A percentile compares a stretch with the other conserved stretches of the same genome.
Conservation (phyloP, 2,329 filamentous ascomycete species). For the Penicillium sclerotiorum region DNA sequence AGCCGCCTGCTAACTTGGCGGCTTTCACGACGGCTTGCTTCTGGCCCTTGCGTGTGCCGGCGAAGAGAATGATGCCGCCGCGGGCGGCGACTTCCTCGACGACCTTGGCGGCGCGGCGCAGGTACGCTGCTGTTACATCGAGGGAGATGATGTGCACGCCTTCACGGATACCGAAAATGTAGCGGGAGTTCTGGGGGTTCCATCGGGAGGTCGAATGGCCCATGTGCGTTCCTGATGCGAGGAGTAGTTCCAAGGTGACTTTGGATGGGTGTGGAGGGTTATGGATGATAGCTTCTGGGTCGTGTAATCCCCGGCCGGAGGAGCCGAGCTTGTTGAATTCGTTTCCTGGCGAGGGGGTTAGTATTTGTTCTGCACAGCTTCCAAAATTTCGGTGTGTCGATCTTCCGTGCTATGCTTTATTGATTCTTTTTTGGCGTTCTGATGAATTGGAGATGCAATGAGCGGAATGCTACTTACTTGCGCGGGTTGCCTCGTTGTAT, state of each 20-base stretch:
- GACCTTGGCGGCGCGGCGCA: slow-evolving; percentile 90
- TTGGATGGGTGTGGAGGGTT: slow-evolving; percentile 77
- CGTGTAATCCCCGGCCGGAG: slow-evolving; percentile 28
- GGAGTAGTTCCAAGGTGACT: slow-evolving; percentile 85
- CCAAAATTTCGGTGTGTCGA: neutral
- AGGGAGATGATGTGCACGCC: slow-evolving; percentile 92
- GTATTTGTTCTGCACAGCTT: too few relatives aligned
- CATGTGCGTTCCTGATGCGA: slow-evolving; percentile 84
- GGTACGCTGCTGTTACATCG: slow-evolving; percentile 82
- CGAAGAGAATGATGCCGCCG: slow-evolving; percentile 86
- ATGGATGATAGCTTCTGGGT: slow-evolving; percentile 50
- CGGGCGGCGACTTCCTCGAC: slow-evolving; percentile 82
- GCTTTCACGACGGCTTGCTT: slow-evolving; percentile 78
- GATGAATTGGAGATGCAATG: too few relatives aligned
- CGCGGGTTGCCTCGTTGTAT: too few relatives aligned
- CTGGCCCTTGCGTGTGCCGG: slow-evolving; percentile 82
- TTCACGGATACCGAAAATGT: slow-evolving; percentile 88
- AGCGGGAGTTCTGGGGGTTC: slow-evolving; percentile 92
- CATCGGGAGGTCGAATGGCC: slow-evolving; percentile 89
- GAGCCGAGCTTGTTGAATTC: slow-evolving; percentile 39
- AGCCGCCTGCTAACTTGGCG: slow-evolving; percentile 74
- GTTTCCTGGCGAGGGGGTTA: slow-evolving; percentile 32
- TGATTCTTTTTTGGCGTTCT: slow-evolving; percentile 8
- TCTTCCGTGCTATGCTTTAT: slow-evolving; percentile 1
- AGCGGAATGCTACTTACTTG: too few relatives aligned